Evolutionary conservation across 108 stramenopile species (phyloP).

Genomic region (Nannochloropsis oceanica): DNA sequence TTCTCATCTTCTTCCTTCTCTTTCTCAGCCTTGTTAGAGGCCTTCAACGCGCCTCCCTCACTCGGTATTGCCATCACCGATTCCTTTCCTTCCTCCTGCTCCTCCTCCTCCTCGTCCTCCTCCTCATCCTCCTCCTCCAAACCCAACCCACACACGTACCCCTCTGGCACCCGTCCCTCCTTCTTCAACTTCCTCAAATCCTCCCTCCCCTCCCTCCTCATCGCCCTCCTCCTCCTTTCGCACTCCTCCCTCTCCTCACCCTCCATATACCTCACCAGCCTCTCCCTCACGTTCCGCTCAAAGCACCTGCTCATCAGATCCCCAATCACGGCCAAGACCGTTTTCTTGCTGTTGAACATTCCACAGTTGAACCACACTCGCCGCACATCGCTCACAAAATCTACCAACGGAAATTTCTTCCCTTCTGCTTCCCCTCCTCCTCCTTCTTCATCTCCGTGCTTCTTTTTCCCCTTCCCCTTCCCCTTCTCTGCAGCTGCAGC

Average conservation of each 20-base stretch:
- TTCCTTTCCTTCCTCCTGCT: neutral
- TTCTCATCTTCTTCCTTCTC: neutral
- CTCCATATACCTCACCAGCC: neutral
- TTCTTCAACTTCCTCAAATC: neutral
- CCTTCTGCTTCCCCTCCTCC: too few species aligned
- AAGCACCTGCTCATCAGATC: neutral
- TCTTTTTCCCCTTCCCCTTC: too few species aligned
- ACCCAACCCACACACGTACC: neutral
- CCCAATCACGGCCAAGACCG: neutral
- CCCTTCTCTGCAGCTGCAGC: too few species aligned
- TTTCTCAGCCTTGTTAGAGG: neutral
- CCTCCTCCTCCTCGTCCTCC: neutral
- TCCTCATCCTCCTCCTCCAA: neutral
- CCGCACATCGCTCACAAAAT: neutral
- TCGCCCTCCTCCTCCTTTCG: neutral
- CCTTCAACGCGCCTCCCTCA: neutral
- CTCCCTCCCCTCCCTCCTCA: neutral
- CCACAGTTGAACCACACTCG: neutral
- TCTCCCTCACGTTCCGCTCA: neutral
- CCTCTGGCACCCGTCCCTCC: neutral
- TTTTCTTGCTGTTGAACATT: neutral
- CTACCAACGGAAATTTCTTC: neutral
- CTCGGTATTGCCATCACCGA: too few species aligned
- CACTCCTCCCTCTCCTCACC: neutral
- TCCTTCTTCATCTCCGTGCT: too few species aligned